Evolutionary conservation across 805 yeast species (phyloP), one percentile per base, ranked within the genome.

Genomic region (Debaryomyces prosopidis): DNA sequence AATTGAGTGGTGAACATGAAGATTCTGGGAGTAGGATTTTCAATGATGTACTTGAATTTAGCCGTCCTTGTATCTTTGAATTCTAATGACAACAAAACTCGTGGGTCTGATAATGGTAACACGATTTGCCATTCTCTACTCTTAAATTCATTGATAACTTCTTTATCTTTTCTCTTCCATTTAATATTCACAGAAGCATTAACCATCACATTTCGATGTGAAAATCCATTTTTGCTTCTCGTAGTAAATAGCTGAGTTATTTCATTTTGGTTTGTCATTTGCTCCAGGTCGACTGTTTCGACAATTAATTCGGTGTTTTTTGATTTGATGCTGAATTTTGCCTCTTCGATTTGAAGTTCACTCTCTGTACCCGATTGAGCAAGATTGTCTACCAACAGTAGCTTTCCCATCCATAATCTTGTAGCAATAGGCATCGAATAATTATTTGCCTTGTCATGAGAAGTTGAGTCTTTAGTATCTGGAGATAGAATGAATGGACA

Each of bases 1-100:
- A 82, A 61, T 10, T 71, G 66, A 2, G 82, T 69, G 10, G 83
- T 65, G 52, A 86, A 89, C 9, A 81, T 80, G 51, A 89, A 81
- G 2, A 84, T 76, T 36, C 85, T 71, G 2, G 85, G 73, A 0
- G 95, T 85, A 11, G 95, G 90, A 56, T 88, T 88, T 57, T 88
- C 96, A 40, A 88, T 57, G 42, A 74, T 71, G 57, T 79, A 87
- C 11, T 58, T 68, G 36, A 81, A 59, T 36, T 57, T 62, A 12
- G 70, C 52, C 1, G 47, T 49, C 26, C 51, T 55, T 48, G 27
- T 48, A 1, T 48, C 52, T 34, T 47, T 59, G 11, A 33, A 30
- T 7, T 48, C 51, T 3, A 71, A 58, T n/a, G 61, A 65, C 3
- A 84, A 69, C 27, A 87, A 60, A 2, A 84, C 81, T 41, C 94